Percentiles rank a stretch among this genome's conserved stretches.
Conservation (phyloP, 768 basidiomycete genomes). For the Lactifluus piperatus region DNA sequence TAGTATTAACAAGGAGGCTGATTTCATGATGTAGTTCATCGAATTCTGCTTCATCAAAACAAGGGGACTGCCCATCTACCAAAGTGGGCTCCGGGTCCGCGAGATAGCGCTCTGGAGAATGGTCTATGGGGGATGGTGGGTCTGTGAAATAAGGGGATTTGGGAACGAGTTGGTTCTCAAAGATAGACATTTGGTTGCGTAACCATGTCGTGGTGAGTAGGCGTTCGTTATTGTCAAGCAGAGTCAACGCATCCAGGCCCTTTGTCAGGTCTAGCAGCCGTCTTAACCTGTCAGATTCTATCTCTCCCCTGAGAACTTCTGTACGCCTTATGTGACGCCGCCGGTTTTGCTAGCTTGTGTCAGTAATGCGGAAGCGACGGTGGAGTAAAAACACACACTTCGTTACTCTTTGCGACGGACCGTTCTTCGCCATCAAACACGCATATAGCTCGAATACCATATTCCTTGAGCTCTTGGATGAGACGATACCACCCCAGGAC, state of each 20-base stretch:
- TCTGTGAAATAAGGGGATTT: neutral
- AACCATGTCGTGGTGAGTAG: slow-evolving; percentile 31
- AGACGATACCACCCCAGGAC: slow-evolving; percentile 74
- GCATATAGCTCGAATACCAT: slow-evolving; percentile 53
- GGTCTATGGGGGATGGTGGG: neutral
- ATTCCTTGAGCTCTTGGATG: slow-evolving; percentile 49
- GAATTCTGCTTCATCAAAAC: neutral
- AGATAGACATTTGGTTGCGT: neutral
- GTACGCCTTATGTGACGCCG: slow-evolving; percentile 43
- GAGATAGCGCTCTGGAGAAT: neutral
- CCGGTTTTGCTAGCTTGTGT: slow-evolving; percentile 41
- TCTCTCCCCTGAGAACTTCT: slow-evolving; percentile 40
- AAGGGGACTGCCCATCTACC: neutral
- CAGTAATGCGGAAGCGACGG: neutral
- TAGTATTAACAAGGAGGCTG: neutral
- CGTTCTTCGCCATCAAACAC: slow-evolving; percentile 74
- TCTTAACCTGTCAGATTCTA: slow-evolving; percentile 50
- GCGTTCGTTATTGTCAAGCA: slow-evolving; percentile 12
- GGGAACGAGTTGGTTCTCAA: neutral
- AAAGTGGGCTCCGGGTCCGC: neutral
- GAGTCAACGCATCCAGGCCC: slow-evolving; percentile 20
- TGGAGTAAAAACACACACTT: slow-evolving; percentile 37
- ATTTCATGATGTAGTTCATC: neutral
- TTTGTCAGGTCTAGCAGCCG: slow-evolving; percentile 36
- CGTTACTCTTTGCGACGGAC: slow-evolving; percentile 55